phyloP scores from a whole-genome alignment of 176 grass and related monocot species.

The Hyparrhenia diplandra region DNA sequence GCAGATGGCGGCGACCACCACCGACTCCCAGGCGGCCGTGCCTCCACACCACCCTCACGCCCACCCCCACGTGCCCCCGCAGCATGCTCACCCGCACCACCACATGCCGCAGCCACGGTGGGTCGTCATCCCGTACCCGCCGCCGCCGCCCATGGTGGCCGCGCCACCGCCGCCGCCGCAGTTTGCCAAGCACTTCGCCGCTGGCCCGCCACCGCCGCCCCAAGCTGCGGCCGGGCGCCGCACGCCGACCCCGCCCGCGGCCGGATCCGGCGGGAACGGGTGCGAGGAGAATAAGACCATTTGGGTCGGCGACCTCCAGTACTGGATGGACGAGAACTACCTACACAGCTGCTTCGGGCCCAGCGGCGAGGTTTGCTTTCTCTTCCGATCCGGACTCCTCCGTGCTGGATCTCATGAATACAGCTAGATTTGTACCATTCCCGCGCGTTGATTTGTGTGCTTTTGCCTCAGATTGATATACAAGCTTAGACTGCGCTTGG shows the following conservation, averaged over 20 bases:
- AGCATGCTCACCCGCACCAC: constrained; percentile 39
- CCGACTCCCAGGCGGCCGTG: constrained; percentile 35
- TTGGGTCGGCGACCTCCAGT: constrained; percentile 70
- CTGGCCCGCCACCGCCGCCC: constrained; percentile 15
- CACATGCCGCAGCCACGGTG: constrained; percentile 63
- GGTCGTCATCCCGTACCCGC: constrained; percentile 57
- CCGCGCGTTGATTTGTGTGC: not conserved
- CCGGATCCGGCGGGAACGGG: constrained; percentile 42
- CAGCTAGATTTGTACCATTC: constrained; percentile 25
- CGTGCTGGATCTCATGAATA: constrained; percentile 36
- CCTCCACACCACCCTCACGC: constrained; percentile 27
- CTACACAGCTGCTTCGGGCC: constrained; percentile 58
- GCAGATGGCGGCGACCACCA: constrained; percentile 53
- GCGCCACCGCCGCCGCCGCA: constrained; percentile 45
- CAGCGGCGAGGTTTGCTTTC: constrained; percentile 51
- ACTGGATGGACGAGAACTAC: constrained; percentile 93
- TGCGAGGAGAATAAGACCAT: constrained; percentile 64
- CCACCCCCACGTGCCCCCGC: constrained; percentile 20
- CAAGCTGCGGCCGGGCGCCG: constrained; percentile 16
- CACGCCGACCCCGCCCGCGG: constrained; percentile 41
- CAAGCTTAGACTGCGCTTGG: not conserved
- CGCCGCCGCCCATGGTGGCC: constrained; percentile 46
- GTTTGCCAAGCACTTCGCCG: constrained; percentile 37
- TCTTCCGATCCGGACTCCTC: constrained; percentile 30
- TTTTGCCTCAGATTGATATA: not conserved